phyloP scores from a whole-genome alignment of 176 grass and related monocot species.

The Bonia amplexicaulis region DNA sequence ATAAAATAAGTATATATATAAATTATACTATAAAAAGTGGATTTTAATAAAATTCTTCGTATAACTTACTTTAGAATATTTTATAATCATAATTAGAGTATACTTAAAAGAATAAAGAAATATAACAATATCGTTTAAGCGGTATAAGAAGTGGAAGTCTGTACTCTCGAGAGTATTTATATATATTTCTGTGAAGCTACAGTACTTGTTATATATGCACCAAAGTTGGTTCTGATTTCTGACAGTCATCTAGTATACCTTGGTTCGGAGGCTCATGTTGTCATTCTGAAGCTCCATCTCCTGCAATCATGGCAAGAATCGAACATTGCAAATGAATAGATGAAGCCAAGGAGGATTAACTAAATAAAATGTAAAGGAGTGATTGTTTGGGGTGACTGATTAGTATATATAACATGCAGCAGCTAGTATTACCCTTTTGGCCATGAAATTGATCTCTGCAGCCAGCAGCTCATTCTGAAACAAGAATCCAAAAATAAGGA shows the following conservation, averaged over 20 bases:
- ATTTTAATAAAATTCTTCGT: too few relatives aligned
- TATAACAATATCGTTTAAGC: too few relatives aligned
- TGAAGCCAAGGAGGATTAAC: not conserved
- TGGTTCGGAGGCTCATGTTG: conserved; percentile 56
- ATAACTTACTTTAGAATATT: too few relatives aligned
- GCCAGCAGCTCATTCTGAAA: conserved; percentile 65
- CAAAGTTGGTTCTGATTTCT: not conserved
- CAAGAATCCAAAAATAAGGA: not conserved
- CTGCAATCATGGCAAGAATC: conserved; percentile 13
- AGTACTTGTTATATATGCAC: not conserved
- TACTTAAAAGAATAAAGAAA: too few relatives aligned
- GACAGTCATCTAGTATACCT: conserved; percentile 20
- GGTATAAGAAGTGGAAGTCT: too few relatives aligned
- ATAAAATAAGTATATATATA: too few relatives aligned
- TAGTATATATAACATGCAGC: not conserved
- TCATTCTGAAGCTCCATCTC: conserved; percentile 73
- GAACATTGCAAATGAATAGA: not conserved
- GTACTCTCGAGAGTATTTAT: too few relatives aligned
- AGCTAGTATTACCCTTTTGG: conserved; percentile 54
- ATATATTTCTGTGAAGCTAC: too few relatives aligned
- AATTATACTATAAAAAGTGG: too few relatives aligned
- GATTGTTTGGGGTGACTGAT: not conserved
- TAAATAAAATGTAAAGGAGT: not conserved
- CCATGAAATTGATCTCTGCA: conserved; percentile 65
- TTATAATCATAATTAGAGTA: too few relatives aligned